Evolutionary conservation across 2,329 filamentous ascomycete species (phyloP).

Genomic region (Aspergillus sergii): DNA sequence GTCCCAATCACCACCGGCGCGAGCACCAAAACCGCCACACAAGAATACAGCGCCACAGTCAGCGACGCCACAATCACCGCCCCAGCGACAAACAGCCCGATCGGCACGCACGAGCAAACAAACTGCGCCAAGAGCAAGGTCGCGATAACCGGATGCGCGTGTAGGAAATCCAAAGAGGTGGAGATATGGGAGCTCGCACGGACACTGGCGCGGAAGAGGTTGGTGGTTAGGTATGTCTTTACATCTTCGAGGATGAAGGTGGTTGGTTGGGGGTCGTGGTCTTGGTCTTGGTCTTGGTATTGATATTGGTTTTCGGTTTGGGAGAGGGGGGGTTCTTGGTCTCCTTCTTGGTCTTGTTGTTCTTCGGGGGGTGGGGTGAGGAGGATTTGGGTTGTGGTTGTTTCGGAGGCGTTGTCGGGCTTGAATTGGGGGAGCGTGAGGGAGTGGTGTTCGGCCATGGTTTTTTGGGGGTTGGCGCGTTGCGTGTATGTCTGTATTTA

Average conservation of each 20-base stretch:
- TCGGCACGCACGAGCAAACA: slow-evolving; percentile 65
- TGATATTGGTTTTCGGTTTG: neutral
- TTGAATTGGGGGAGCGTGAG: slow-evolving; percentile 9
- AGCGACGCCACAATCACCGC: slow-evolving; percentile 65
- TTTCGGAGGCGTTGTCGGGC: neutral
- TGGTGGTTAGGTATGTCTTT: neutral
- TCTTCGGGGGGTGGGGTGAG: slow-evolving; percentile 4
- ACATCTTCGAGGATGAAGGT: neutral
- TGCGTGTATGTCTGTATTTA: neutral
- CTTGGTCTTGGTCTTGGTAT: neutral
- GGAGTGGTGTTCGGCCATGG: neutral
- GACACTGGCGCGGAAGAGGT: neutral
- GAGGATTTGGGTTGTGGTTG: slow-evolving; percentile 3
- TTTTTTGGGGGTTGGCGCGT: neutral
- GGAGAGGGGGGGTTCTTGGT: neutral
- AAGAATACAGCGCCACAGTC: slow-evolving; percentile 57
- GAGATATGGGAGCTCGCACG: slow-evolving; percentile 54
- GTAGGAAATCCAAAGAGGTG: slow-evolving; percentile 58
- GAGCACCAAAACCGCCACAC: slow-evolving; percentile 67
- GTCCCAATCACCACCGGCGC: slow-evolving; percentile 70
- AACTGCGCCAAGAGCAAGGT: slow-evolving; percentile 69
- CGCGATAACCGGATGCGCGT: slow-evolving; percentile 70
- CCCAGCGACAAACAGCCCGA: slow-evolving; percentile 67
- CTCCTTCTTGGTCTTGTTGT: neutral
- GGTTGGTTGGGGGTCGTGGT: too few species aligned